Base-by-base conservation (phyloP, 441 rosid genomes). In the Pelargonium cotyledonis region DNA sequence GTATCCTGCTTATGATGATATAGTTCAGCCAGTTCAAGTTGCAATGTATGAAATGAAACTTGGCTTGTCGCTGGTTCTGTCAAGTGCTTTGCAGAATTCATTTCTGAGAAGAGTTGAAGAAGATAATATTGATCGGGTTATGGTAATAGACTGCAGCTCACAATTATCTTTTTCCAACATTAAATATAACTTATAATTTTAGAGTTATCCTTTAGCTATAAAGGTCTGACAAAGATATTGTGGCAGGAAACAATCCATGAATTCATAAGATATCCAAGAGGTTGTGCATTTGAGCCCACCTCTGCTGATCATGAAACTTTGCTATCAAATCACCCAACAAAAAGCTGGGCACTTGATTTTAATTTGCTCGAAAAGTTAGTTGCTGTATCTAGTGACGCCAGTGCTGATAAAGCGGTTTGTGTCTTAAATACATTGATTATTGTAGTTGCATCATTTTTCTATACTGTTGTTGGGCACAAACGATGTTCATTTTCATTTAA, bases 1-100 rank as follows among this genome's bases (percentile, higher is more conserved):
- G 65, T 90, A 92, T 72, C 60, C 78, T 5, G 96, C 88, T 53
- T 92, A 88, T 73, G 69, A 77, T 74, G 99, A 95, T 80, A 69
- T 92, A 73, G 83, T 84, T 70, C 97, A 88, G 74, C 99, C 99
- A 76, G 75, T 92, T 80, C 99, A 90, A 84, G 98, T 95, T 71
- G 92, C 98, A 41, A 80, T 90, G 40, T 95, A 89, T 49, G 96
- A 95, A 83, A 92, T 95, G 88, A 95, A 95, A 76, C 73, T 92
- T 72, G 99, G 98, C 63, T 73, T 92, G 65, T 85, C 96, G 35
- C 79, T 95, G 65, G 77, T 89, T 76, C 72, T 88, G 41, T 83
- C 90, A 70, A 84, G 82, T 74, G 73, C 75, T 65, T 60, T 85
- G 69, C 81, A 80, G 75, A 80, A 80, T 57, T 79, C 70, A 23